Percentiles rank a stretch among this genome's conserved stretches.
Evolutionary conservation across 306 rosid species (phyloP).

Genomic region (Gastrolobium villosum): DNA sequence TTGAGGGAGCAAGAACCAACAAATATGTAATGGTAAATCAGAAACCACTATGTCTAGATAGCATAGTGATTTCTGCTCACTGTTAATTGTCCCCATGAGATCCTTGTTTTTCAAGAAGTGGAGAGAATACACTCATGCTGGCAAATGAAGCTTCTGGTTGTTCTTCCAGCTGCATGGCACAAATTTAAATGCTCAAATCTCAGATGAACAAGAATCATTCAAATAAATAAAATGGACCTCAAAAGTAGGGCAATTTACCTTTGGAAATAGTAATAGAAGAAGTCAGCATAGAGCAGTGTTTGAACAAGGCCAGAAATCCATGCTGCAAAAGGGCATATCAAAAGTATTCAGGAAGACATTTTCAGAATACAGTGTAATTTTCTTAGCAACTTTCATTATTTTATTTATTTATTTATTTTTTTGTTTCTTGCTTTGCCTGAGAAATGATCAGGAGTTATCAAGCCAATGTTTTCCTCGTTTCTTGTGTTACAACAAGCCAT

Average conservation of each 20-base stretch:
- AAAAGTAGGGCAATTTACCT: constrained; percentile 61
- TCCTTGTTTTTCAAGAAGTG: constrained; percentile 39
- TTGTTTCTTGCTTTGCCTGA: constrained; percentile 1
- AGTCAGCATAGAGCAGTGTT: constrained; percentile 87
- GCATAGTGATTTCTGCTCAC: constrained; percentile 20
- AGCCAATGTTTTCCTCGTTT: background rate
- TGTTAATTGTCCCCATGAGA: constrained; percentile 46
- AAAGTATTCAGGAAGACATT: constrained; percentile 35
- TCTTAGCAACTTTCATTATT: background rate
- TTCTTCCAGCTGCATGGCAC: constrained; percentile 84
- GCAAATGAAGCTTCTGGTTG: constrained; percentile 81
- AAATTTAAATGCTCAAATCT: constrained; percentile 38
- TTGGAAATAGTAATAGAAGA: constrained; percentile 90
- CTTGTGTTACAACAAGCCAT: background rate
- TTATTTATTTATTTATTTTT: too few relatives aligned
- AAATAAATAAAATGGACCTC: constrained; percentile 16
- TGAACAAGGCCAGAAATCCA: constrained; percentile 88
- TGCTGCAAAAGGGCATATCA: constrained; percentile 62
- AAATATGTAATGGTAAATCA: constrained; percentile 45
- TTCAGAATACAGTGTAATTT: constrained; percentile 14
- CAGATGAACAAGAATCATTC: constrained; percentile 6
- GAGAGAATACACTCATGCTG: constrained; percentile 66
- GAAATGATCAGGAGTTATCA: background rate
- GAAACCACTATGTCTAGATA: constrained; percentile 44
- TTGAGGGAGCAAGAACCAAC: constrained; percentile 47